Conservation (phyloP, 2,329 filamentous ascomycete genomes). For the Fusarium abutilonis region DNA sequence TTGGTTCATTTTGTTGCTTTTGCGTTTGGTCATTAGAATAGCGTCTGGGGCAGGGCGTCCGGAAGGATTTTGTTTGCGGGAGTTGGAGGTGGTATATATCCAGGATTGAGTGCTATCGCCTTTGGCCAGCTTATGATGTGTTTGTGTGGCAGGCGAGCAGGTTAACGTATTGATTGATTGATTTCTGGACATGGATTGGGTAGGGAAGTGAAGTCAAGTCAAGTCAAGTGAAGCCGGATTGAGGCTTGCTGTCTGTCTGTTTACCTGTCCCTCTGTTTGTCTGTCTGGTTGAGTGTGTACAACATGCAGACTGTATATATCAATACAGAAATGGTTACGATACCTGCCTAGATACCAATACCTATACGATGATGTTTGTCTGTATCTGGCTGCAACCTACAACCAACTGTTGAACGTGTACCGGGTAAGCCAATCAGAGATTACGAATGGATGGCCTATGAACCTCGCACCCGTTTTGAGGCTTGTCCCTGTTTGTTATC, state of each 20-base stretch:
- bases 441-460: not conserved
- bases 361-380: slow-evolving; percentile 8
- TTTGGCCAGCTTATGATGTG: slow-evolving; percentile 35
- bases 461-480: not conserved
- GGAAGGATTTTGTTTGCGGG: slow-evolving; percentile 31
- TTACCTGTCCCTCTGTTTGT: too few species aligned
- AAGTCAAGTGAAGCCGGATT: too few species aligned
- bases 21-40: slow-evolving; percentile 24
- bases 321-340: slow-evolving; percentile 35
- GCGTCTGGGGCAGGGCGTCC: slow-evolving; percentile 22
- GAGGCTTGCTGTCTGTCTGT: slow-evolving; percentile 1
- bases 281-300: slow-evolving; percentile 7
- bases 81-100: slow-evolving; percentile 38
- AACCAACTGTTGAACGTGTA: slow-evolving; percentile 9
- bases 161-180: slow-evolving; percentile 26
- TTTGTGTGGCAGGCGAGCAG: slow-evolving; percentile 30
- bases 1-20: slow-evolving; percentile 10
- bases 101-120: slow-evolving; percentile 37
- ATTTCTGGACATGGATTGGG: slow-evolving; percentile 36
- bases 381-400: too few species aligned
- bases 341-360: too few species aligned
- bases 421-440: slow-evolving; percentile 14
- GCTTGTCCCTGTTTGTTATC: not conserved
- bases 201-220: not conserved
- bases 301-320: slow-evolving; percentile 39